Conservation (phyloP, 1,139 yeast genomes). For the Meyerozyma elateridarum region DNA sequence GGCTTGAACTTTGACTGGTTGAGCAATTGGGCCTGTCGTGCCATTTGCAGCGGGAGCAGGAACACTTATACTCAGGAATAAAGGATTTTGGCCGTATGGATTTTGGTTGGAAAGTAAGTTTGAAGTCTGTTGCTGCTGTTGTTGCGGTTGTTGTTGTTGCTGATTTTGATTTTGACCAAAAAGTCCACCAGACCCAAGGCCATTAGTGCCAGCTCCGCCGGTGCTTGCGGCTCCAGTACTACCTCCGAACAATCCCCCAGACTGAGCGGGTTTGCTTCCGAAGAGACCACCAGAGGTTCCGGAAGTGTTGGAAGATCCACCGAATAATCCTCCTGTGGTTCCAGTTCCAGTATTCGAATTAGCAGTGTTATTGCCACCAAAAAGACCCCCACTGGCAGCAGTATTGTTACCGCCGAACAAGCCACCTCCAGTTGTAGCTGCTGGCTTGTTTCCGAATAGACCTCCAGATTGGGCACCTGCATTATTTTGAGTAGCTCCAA, state of each 20-base stretch:
- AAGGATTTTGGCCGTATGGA: conserved; percentile 71
- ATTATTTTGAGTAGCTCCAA: neutral
- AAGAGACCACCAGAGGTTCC: conserved; percentile 21
- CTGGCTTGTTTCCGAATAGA: conserved; percentile 23
- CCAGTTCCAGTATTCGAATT: conserved; percentile 5
- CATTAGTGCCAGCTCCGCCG: conserved; percentile 9
- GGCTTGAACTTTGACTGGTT: conserved; percentile 40
- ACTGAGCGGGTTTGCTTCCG: conserved; percentile 15
- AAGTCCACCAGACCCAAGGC: conserved; percentile 10
- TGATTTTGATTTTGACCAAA: conserved; percentile 10
- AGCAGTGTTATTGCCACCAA: conserved; percentile 6
- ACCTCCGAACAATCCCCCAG: conserved; percentile 8
- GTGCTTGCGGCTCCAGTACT: conserved; percentile 10
- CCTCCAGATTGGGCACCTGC: conserved; percentile 25
- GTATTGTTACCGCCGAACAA: conserved; percentile 16
- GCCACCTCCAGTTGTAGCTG: conserved; percentile 13
- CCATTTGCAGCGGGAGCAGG: conserved; percentile 11
- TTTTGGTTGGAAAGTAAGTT: conserved; percentile 31
- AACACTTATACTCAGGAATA: conserved; percentile 45
- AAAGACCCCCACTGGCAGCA: conserved; percentile 10
- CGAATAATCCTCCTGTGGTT: conserved; percentile 21
- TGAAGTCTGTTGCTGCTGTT: neutral
- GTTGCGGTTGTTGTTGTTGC: conserved; percentile 8
- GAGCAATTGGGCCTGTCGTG: conserved; percentile 43
- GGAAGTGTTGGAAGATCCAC: conserved; percentile 21